Percentiles rank a stretch among this genome's conserved stretches.
Evolutionary conservation across 495 filamentous ascomycete genomes (phyloP).

Genomic region (Penicillium argentinense): DNA sequence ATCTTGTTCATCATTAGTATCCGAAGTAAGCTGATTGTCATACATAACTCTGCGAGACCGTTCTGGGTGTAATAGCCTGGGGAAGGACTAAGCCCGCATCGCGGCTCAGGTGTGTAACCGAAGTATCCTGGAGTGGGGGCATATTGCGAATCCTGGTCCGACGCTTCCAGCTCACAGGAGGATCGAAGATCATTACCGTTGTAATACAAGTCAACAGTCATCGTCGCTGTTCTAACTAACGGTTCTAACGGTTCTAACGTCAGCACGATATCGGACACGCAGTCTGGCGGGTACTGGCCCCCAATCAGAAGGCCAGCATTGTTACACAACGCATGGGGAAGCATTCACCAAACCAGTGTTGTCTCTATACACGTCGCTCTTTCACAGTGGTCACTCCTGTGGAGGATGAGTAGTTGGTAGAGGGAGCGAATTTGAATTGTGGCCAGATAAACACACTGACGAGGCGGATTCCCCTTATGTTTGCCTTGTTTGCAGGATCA

Average conservation of each 20-base stretch:
- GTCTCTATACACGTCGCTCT: background rate
- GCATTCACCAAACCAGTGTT: background rate
- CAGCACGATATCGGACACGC: background rate
- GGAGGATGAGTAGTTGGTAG: background rate
- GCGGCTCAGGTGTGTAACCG: conserved; percentile 2
- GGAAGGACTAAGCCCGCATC: conserved; percentile 8
- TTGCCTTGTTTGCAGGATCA: conserved; percentile 4
- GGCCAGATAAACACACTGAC: background rate
- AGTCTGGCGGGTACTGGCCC: conserved; percentile 1
- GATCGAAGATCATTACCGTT: conserved; percentile 2
- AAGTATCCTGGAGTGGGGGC: conserved; percentile 14
- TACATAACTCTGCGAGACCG: conserved; percentile 5
- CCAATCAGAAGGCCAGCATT: conserved; percentile 4
- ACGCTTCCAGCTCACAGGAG: background rate
- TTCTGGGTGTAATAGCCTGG: conserved; percentile 3
- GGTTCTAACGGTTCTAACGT: background rate
- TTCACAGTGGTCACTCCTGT: background rate
- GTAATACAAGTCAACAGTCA: conserved; percentile 6
- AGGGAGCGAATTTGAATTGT: background rate
- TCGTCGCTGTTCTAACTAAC: conserved; percentile 4
- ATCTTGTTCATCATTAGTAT: too few relatives aligned
- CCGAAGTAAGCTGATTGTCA: too few relatives aligned
- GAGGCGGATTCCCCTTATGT: background rate
- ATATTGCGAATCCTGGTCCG: conserved; percentile 12
- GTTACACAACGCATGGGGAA: background rate